Base-by-base conservation (phyloP, 208 protist genomes). In the Leishmania amazonensis region DNA sequence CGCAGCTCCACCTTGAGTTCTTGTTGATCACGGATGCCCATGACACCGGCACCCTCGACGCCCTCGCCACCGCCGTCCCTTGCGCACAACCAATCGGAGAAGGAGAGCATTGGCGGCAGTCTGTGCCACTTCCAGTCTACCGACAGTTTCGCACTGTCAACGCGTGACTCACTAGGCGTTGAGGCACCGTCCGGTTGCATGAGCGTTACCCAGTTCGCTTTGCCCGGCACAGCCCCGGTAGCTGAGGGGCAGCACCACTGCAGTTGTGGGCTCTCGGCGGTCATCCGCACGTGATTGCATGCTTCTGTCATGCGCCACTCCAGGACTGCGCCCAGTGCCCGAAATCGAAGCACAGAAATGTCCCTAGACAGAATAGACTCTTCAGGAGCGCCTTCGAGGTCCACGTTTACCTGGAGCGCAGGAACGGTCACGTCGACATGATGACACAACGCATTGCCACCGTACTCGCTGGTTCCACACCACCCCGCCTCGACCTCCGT, bases 251-350 rank as follows among this genome's bases (percentile, higher is more conserved):
- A 73, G 28, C 75, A 73, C 78, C 79, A 86, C 68, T 80, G 73
- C 67, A 86, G 49, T 53, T 47, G 49, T 35, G 83, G 83, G 17
- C 13, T 42, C 31, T n/a, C 8, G 15, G 60, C 5, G 6, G 40
- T n/a, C 49, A 83, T 1, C 17, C 11, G 9, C 51, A 86, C 54
- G 5, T 74, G 64, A 57, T 83, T 45, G 8, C 77, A 72, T 47
- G 77, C 78, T 38, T 81, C 83, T 7, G 83, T 83, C 74, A 76
- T 57, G 15, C 75, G 75, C 73, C 83, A 86, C 74, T 80, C 75
- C 72, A 79, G 28, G 3, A 38, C 28, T 1, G 38, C 35, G 42
- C 42, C 78, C 4, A 28, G 60, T 0, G 83, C 78, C 7, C n/a
- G 57, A 64, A 86, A 83, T 17, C 67, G 83, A 6, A 82, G 47